phyloP scores from a whole-genome alignment of 768 basidiomycete species.

The Agaricus subrufescens region DNA sequence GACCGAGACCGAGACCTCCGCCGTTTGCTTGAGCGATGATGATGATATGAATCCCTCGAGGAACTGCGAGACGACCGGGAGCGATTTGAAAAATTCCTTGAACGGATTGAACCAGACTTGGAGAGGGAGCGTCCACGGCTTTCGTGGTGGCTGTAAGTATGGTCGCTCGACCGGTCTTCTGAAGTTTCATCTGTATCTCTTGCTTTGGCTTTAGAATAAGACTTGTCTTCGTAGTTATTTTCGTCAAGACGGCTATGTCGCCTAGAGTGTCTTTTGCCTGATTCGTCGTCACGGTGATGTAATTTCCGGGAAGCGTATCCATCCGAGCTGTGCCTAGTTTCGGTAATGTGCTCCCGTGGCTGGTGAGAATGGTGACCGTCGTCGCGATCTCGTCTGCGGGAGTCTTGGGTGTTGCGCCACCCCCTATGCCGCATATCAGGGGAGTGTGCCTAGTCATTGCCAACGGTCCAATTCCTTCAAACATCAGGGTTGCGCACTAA shows the following conservation, averaged over 20 bases:
- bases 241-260: not conserved
- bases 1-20: slow-evolving; percentile 14
- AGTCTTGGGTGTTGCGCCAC: not conserved
- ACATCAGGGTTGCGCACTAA: not conserved
- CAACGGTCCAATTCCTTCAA: not conserved
- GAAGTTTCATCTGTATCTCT: not conserved
- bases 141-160: not conserved
- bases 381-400: too few species aligned
- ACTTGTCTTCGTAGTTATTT: too few species aligned
- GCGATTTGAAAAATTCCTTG: not conserved
- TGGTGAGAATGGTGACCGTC: not conserved
- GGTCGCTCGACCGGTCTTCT: not conserved
- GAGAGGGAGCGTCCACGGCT: slow-evolving; percentile 10
- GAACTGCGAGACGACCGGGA: slow-evolving; percentile 3
- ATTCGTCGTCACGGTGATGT: not conserved
- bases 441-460: not conserved
- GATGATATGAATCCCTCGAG: slow-evolving; percentile 5
- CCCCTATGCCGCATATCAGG: not conserved
- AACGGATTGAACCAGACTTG: slow-evolving; percentile 9
- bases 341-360: not conserved
- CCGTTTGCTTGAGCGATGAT: slow-evolving; percentile 8
- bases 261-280: not conserved
- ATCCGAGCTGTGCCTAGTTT: not conserved
- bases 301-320: not conserved
- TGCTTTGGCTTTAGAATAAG: not conserved